Evolutionary conservation across 768 basidiomycete species (phyloP).

Genomic region (Dioszegia hungarica): DNA sequence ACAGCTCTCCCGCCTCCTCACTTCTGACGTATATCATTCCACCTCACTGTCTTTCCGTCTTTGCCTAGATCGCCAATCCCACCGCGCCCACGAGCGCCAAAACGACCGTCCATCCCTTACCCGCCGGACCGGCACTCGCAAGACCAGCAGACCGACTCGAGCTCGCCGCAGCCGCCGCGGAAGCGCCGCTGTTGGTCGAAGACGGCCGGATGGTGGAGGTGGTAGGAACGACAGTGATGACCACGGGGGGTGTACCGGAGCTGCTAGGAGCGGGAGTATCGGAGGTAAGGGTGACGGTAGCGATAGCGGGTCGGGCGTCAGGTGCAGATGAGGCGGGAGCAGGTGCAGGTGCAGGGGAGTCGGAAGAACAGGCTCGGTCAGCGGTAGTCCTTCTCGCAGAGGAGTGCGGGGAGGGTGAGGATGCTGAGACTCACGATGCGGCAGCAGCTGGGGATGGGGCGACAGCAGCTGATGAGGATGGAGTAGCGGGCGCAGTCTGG

Average conservation of each 20-base stretch:
- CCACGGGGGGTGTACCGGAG: background rate
- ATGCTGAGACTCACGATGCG: background rate
- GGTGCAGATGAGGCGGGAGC: background rate
- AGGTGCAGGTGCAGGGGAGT: background rate
- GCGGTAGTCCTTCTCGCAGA: background rate
- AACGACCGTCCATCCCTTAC: background rate
- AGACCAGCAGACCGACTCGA: background rate
- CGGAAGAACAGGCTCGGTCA: background rate
- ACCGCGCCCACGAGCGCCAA: background rate
- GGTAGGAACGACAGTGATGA: background rate
- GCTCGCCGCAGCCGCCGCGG: slow-evolving; percentile 1
- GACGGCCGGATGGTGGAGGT: background rate
- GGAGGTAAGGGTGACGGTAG: background rate
- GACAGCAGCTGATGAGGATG: background rate
- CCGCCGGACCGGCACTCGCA: background rate
- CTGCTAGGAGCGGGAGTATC: background rate
- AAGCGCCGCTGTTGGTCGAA: background rate
- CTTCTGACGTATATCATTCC: no score
- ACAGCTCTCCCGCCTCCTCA: background rate
- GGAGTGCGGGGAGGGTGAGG: background rate
- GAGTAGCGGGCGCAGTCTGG: background rate
- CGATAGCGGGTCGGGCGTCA: background rate
- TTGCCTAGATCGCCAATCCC: background rate
- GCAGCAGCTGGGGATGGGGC: background rate
- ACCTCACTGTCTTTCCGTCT: no score